phyloP scores from a whole-genome alignment of 768 basidiomycete genomes.

The Favolaschia claudopus region DNA sequence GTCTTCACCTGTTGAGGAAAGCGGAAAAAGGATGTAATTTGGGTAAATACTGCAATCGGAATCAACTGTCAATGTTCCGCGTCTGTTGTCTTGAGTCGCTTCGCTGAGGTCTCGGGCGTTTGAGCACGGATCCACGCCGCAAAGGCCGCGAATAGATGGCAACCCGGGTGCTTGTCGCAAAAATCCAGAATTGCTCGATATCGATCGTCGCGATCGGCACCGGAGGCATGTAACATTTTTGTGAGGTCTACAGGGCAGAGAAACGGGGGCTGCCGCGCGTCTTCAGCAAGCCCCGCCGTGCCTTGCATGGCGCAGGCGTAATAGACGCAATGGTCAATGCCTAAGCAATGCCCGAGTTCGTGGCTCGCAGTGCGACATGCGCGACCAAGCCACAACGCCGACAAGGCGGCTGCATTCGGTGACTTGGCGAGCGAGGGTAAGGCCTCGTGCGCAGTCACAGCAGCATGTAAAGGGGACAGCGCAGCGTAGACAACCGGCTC shows the following conservation, averaged over 20 bases:
- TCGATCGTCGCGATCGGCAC: slow-evolving; percentile 26
- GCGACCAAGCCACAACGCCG: slow-evolving; percentile 43
- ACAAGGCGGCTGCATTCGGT: slow-evolving; percentile 23
- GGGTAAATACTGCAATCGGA: too few relatives aligned
- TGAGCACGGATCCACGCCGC: slow-evolving; percentile 34
- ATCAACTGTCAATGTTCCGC: background rate
- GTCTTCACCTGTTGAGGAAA: slow-evolving; percentile 39
- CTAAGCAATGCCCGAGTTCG: slow-evolving; percentile 51
- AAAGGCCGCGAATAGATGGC: slow-evolving; percentile 39
- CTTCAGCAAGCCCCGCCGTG: slow-evolving; percentile 39
- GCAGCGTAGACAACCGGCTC: slow-evolving; percentile 1
- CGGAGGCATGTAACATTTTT: slow-evolving; percentile 38
- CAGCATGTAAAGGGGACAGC: slow-evolving; percentile 29
- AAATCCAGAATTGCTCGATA: slow-evolving; percentile 36
- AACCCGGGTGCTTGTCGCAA: slow-evolving; percentile 33
- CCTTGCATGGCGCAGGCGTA: slow-evolving; percentile 49
- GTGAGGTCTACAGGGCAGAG: slow-evolving; percentile 43
- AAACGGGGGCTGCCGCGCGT: slow-evolving; percentile 45
- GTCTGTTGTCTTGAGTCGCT: background rate
- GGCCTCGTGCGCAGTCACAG: slow-evolving; percentile 24
- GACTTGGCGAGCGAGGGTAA: slow-evolving; percentile 21
- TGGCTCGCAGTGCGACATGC: slow-evolving; percentile 45
- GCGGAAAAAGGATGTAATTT: background rate
- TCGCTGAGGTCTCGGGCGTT: background rate
- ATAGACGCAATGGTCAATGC: slow-evolving; percentile 48